Base-by-base conservation (phyloP, 768 basidiomycete genomes). In the Suillus luteus region DNA sequence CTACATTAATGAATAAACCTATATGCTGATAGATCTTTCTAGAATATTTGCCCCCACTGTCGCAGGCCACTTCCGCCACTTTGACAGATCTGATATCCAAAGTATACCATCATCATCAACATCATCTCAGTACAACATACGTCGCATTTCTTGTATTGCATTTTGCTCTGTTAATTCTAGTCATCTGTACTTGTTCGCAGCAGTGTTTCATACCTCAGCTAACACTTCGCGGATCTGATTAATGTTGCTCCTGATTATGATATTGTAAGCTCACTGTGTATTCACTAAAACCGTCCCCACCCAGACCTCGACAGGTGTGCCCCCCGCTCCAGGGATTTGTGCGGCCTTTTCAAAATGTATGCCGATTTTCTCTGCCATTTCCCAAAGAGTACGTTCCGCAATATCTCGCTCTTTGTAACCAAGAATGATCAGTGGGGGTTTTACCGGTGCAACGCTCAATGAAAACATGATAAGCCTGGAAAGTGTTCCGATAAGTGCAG, bases 41-140 rank as follows among this genome's bases (percentile, higher is more conserved):
- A 93, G 91, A 95, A 92, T 66, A 94, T 95, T 46, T 96, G 94
- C 71, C 93, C 94, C n/a, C 88, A 94, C 65, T 95, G 94, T 76
- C 89, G 93, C 65, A 80, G 93, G 64, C 88, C 90, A 19, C 73
- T 96, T 55, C 93, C 94, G 11, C 92, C 93, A 1, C 78, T 95
- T 49, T 95, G 78, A 80, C 24, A 17, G 43, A 37, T 58, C 57
- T 43, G 17, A 58, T 40, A 27, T 57, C 38, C 24, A 27, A 35
- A 38, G 22, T 38, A 57, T 38, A 57, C 55, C 22, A 38, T 19
- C 27, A 38, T 19, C 27, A 41, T 17, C 17, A 58, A 40, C 24
- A 22, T 38, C 19, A 40, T 22, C 55, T 57, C 33, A 63, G 14
- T 46, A 31, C 40, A 8, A 41, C 38, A 41, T 43, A 58, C 40